phyloP scores from a whole-genome alignment of 2,329 filamentous ascomycete species.

The Sarocladium brachiariae region DNA sequence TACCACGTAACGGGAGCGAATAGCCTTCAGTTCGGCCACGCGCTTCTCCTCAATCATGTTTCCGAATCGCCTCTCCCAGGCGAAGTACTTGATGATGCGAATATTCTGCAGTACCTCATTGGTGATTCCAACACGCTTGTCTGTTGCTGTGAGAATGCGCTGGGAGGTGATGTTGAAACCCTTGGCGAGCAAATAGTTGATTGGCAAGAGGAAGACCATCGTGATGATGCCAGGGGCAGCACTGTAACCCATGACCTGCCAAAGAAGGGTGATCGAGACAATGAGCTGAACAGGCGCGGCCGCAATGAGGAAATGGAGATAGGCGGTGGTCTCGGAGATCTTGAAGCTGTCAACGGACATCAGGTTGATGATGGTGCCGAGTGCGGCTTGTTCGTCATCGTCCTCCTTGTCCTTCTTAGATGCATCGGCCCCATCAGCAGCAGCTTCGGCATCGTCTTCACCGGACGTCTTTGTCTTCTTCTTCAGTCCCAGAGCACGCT shows the following conservation, averaged over 20 bases:
- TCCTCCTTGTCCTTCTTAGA: constrained; percentile 20
- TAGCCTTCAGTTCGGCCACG: constrained; percentile 64
- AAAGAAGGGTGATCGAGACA: constrained; percentile 75
- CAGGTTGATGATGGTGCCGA: constrained; percentile 97
- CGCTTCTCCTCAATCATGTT: constrained; percentile 86
- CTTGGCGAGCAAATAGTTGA: constrained; percentile 84
- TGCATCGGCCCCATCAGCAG: constrained; percentile 20
- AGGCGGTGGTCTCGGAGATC: constrained; percentile 88
- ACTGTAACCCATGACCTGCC: constrained; percentile 83
- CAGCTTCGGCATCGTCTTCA: constrained; percentile 25
- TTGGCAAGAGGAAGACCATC: constrained; percentile 80
- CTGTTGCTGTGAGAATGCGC: constrained; percentile 84
- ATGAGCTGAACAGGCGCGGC: constrained; percentile 82
- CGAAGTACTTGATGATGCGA: constrained; percentile 98
- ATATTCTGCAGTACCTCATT: constrained; percentile 98
- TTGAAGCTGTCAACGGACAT: constrained; percentile 99
- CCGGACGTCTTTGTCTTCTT: constrained; percentile 44
- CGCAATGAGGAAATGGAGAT: constrained; percentile 92
- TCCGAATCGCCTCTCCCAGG: constrained; percentile 91
- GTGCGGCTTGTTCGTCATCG: constrained; percentile 71
- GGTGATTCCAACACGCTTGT: constrained; percentile 91
- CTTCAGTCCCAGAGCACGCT: constrained; percentile 53
- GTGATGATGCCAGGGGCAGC: constrained; percentile 88
- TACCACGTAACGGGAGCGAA: constrained; percentile 78
- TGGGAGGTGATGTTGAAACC: constrained; percentile 85